Conservation (phyloP, 2,329 filamentous ascomycete genomes). For the Sporothrix inflata region DNA sequence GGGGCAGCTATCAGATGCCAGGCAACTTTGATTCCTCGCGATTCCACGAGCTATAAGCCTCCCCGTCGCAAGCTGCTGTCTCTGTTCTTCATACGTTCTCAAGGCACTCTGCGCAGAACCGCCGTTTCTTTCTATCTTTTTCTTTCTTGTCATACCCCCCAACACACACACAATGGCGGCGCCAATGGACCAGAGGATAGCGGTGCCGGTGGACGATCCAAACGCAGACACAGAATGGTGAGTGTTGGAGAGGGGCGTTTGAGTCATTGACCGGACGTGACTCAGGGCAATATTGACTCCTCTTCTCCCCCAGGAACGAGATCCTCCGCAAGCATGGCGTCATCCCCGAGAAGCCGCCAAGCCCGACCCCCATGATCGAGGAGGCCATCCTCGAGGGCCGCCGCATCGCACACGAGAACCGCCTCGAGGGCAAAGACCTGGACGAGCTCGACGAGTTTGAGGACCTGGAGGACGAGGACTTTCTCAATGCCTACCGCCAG, state of each 20-base stretch:
- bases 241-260: neutral
- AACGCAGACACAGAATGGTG: constrained; percentile 99
- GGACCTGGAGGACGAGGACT: constrained; percentile 92
- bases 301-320: constrained; percentile 74
- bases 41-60: neutral
- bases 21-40: constrained; percentile 24
- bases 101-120: neutral
- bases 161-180: constrained; percentile 55
- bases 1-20: constrained; percentile 16
- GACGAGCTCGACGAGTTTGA: constrained; percentile 93
- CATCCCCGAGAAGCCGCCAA: constrained; percentile 96
- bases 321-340: constrained; percentile 95
- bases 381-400: constrained; percentile 87
- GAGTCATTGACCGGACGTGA: neutral
- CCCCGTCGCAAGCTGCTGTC: neutral
- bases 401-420: constrained; percentile 83
- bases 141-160: no score
- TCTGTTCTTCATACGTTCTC: neutral
- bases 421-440: constrained; percentile 89
- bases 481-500: constrained; percentile 83
- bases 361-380: constrained; percentile 93
- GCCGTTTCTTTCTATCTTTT: neutral
- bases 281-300: constrained; percentile 15
- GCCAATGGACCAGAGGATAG: constrained; percentile 65
- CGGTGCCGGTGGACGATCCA: constrained; percentile 88